Conservation (phyloP, 192 early-diverging fungal species). For the Rhizophagus prolifer region DNA sequence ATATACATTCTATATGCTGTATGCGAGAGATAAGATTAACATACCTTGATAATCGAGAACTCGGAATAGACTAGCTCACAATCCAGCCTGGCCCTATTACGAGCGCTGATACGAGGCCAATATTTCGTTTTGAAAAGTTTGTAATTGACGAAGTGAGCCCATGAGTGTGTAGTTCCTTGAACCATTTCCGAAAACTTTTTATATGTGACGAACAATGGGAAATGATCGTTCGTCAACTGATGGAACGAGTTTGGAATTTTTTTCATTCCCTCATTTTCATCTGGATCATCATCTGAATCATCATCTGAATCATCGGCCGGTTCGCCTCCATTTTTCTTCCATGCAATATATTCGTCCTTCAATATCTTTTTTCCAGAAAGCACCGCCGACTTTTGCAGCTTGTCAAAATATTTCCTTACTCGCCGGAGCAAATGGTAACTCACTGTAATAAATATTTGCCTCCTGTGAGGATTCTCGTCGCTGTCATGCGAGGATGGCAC, state of each 20-base stretch:
- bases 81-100: not conserved
- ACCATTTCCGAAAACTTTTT: slow-evolving; percentile 11
- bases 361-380: slow-evolving; percentile 9
- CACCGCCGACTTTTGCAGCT: slow-evolving; percentile 4
- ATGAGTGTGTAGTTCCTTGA: not conserved
- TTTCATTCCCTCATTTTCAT: not conserved
- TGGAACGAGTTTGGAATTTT: slow-evolving; percentile 23
- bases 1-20: not conserved
- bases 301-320: too few species aligned
- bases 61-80: slow-evolving; percentile 7
- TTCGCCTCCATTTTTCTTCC: not conserved
- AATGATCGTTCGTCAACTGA: slow-evolving; percentile 13
- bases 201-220: slow-evolving; percentile 25
- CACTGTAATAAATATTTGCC: too few species aligned
- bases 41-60: too few species aligned
- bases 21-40: too few species aligned
- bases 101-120: not conserved
- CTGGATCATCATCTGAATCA: not conserved
- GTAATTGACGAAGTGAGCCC: slow-evolving; percentile 11
- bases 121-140: not conserved
- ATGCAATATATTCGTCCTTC: not conserved
- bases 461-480: not conserved
- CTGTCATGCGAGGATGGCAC: not conserved
- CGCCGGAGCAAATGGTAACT: not conserved
- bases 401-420: slow-evolving; percentile 3